These are phyloP conservation scores for Trifolium pratense DNA, from an alignment of 306 rosid species.

Conservation along the genomic window DNA sequence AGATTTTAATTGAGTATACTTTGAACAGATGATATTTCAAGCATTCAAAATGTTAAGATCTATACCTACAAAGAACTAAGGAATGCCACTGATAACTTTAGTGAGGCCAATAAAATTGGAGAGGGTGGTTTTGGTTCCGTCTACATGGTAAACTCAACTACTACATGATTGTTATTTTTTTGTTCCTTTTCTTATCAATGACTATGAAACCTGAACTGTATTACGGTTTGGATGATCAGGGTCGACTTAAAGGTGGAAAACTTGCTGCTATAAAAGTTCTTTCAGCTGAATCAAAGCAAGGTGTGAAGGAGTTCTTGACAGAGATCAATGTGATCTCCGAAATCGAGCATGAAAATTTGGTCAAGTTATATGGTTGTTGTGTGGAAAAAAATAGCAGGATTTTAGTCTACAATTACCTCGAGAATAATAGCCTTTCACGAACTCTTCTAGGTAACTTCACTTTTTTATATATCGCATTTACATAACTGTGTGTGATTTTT, in stretches of 20 bases:
- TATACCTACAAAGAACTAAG: constrained; percentile 73
- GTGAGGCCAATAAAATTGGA: constrained; percentile 79
- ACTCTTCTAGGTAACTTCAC: constrained; percentile 74
- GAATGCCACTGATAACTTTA: constrained; percentile 74
- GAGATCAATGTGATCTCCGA: constrained; percentile 87
- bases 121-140: constrained; percentile 99
- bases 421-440: constrained; percentile 86
- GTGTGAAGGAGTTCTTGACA: constrained; percentile 89
- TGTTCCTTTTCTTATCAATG: constrained; percentile 27
- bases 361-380: constrained; percentile 88
- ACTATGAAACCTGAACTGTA: constrained; percentile 33
- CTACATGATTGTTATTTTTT: constrained; percentile 22
- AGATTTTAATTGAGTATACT: constrained; percentile 31
- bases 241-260: constrained; percentile 79
- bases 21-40: constrained; percentile 65
- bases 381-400: constrained; percentile 76
- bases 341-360: constrained; percentile 88
- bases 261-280: constrained; percentile 95
- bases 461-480: background rate
- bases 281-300: constrained; percentile 89
- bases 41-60: constrained; percentile 66
- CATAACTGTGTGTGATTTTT: constrained; percentile 1
- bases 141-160: constrained; percentile 64
- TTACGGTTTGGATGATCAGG: constrained; percentile 59
- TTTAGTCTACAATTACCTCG: constrained; percentile 93